Conservation (phyloP, 2,329 filamentous ascomycete species). For the Fusarium sp. region DNA sequence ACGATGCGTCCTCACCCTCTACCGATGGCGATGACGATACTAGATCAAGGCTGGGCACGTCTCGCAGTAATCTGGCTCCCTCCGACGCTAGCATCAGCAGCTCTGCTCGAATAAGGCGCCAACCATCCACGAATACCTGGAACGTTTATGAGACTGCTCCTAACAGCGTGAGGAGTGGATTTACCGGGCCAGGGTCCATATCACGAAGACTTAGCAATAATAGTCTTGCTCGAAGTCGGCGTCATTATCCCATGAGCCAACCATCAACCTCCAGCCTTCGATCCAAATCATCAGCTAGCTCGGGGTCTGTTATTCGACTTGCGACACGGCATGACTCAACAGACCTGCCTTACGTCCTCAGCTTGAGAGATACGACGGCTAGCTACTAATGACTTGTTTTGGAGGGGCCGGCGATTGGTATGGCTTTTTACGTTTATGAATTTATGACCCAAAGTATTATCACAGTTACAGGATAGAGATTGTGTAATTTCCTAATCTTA, state of each 20-base stretch:
- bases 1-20: conserved; percentile 45
- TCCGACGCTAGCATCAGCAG: conserved; percentile 48
- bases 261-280: conserved; percentile 54
- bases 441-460: conserved; percentile 36
- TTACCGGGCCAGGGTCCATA: conserved; percentile 44
- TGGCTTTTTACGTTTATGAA: conserved; percentile 37
- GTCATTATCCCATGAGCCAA: conserved; percentile 52
- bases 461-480: conserved; percentile 13
- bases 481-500: conserved; percentile 38
- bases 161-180: conserved; percentile 61
- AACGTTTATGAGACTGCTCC: conserved; percentile 63
- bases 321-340: conserved; percentile 51
- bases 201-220: conserved; percentile 52
- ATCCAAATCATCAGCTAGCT: conserved; percentile 50
- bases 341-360: conserved; percentile 52
- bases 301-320: conserved; percentile 61
- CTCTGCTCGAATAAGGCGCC: conserved; percentile 49
- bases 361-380: conserved; percentile 47
- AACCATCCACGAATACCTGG: conserved; percentile 57
- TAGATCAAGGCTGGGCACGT: conserved; percentile 55
- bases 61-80: conserved; percentile 45
- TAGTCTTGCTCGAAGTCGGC: conserved; percentile 57
- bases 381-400: conserved; percentile 34
- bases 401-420: neutral
- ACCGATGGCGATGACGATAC: conserved; percentile 59